Percentiles rank a stretch among this genome's conserved stretches.
Evolutionary conservation across 129 eudicot genomes (phyloP).

Genomic region (Ambrosia trifida): DNA sequence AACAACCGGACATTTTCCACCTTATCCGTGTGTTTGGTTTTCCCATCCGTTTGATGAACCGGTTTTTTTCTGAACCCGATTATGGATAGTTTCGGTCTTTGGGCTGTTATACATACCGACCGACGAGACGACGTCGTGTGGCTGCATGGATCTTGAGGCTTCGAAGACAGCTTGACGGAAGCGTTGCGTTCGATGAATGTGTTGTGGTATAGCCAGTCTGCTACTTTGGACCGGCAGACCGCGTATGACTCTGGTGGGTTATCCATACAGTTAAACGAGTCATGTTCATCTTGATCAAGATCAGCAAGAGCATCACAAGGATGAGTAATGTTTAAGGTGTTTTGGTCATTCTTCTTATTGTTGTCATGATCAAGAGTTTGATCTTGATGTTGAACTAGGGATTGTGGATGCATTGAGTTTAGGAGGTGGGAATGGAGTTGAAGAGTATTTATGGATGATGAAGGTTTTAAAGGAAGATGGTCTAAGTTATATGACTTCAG

Average conservation of each 20-base stretch:
- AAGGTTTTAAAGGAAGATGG: conserved; percentile 34
- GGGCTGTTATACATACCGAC: conserved; percentile 12
- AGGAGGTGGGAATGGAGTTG: background rate
- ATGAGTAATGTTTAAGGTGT: conserved; percentile 7
- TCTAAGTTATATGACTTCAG: conserved; percentile 29
- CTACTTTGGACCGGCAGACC: conserved; percentile 40
- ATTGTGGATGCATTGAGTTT: conserved; percentile 22
- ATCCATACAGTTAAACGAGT: conserved; percentile 19
- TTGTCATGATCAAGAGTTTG: background rate
- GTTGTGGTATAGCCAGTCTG: conserved; percentile 46
- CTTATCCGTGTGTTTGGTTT: conserved; percentile 14
- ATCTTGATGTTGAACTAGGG: background rate
- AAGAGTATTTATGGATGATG: background rate
- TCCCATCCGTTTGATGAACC: conserved; percentile 18
- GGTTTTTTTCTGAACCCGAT: conserved; percentile 39
- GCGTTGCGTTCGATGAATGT: conserved; percentile 50
- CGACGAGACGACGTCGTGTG: conserved; percentile 34
- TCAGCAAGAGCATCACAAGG: background rate
- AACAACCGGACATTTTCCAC: conserved; percentile 33
- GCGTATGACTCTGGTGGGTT: conserved; percentile 56
- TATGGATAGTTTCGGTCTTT: conserved; percentile 38
- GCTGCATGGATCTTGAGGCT: conserved; percentile 28
- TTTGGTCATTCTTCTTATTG: conserved; percentile 1
- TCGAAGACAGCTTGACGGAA: conserved; percentile 37
- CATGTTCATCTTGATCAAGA: conserved; percentile 14